These are phyloP conservation scores for Fonsecaea monophora DNA, from an alignment of 2,329 filamentous ascomycete species.

Conservation along the genomic window DNA sequence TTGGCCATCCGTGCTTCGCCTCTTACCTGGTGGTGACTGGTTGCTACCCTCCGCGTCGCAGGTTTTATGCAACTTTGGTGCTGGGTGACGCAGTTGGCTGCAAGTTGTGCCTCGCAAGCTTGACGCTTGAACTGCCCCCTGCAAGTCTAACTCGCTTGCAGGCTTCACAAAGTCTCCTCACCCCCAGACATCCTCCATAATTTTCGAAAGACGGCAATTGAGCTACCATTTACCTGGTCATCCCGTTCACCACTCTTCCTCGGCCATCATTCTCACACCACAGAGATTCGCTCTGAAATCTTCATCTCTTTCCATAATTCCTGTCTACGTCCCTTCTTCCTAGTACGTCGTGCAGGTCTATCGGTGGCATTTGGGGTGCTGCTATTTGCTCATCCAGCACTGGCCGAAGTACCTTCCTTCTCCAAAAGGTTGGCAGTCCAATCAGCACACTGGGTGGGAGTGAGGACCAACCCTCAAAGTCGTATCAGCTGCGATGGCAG, in stretches of 20 bases:
- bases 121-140: conserved; percentile 3
- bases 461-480: neutral
- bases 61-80: conserved; percentile 16
- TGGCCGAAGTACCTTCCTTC: neutral
- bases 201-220: conserved; percentile 4
- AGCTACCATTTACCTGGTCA: conserved; percentile 15
- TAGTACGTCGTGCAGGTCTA: neutral
- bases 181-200: conserved; percentile 19
- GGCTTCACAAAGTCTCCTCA: conserved; percentile 5
- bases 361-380: neutral
- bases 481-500: conserved; percentile 45
- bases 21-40: conserved; percentile 8
- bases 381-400: neutral
- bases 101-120: conserved; percentile 11
- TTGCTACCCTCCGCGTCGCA: conserved; percentile 18
- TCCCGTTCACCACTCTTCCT: conserved; percentile 20
- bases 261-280: conserved; percentile 9
- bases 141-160: neutral
- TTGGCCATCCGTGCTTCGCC: neutral
- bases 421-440: neutral
- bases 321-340: neutral
- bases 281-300: neutral
- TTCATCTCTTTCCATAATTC: neutral
- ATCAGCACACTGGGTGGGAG: conserved; percentile 6
- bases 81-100: conserved; percentile 28